Base-by-base conservation (phyloP, 495 filamentous ascomycete genomes). In the Astrocystis sublimbata region DNA sequence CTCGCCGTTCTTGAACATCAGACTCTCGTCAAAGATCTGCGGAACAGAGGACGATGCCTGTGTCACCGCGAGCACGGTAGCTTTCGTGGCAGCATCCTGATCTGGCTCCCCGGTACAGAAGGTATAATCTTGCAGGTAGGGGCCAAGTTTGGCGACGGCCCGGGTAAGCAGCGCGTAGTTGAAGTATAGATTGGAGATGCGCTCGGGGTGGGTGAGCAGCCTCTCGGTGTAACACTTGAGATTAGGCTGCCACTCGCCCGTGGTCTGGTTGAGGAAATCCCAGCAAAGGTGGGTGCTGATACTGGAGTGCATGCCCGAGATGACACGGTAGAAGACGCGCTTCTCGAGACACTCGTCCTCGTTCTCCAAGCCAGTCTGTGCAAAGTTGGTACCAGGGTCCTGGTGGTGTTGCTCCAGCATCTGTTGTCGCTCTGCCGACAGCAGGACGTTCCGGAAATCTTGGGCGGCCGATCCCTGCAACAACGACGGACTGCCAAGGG, bases 141-240 rank as follows among this genome's bases (percentile, higher is more conserved):
- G 90, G 23, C 87, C 90, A n/a, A 98, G 85, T 75, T 98, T 98
- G 21, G 88, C 87, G 55, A 97, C 82, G 19, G 94, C 94, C 64
- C 94, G 92, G 7, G 92, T 86, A 21, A 98, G 81, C 30, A 98
- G 83, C 0, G 94, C 94, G 72, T 97, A 98, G 82, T 98, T 97
- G 81, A 98, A 98, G 78, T 98, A 98, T 60, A 98, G 85, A 74
- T 98, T 98, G 57, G 93, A 93, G 70, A 97, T 88, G 54, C 92
- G 89, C 64, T 98, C 94, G 0, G 93, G 92, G 67, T 91, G 86
- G 7, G 81, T 80, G 69, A 94, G 88, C 17, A 98, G 83, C 12
- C 94, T 89, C 19, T 86, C 79, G 71, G 89, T 86, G 82, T 94
- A 98, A 81, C 94, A 98, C 67, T 84, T 81, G 33, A 96, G 77